These are phyloP conservation scores for Ophiocordyceps sinensis DNA, from an alignment of 2,329 filamentous ascomycete species.

Conservation along the genomic window DNA sequence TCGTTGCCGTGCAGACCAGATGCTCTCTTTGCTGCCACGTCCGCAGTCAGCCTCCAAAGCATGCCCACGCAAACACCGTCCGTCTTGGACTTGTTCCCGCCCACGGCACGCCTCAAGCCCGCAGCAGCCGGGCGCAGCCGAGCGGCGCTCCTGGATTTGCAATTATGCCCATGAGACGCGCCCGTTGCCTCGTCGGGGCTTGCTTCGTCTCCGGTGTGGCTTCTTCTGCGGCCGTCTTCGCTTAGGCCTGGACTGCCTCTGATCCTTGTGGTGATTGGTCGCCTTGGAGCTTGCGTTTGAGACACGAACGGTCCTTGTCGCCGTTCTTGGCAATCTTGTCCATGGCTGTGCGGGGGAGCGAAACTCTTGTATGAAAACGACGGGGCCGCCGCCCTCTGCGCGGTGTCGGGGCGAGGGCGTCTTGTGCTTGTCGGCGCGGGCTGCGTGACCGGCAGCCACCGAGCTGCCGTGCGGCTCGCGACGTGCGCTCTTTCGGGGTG, in stretches of 20 bases:
- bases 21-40: neutral
- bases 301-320: neutral
- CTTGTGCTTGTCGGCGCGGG: neutral
- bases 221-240: neutral
- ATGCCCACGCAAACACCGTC: neutral
- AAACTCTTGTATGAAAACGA: neutral
- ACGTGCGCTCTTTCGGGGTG: neutral
- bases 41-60: neutral
- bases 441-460: neutral
- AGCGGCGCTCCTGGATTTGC: neutral
- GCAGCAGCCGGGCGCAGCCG: neutral
- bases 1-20: too few relatives aligned
- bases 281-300: neutral
- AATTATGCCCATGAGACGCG: neutral
- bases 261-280: neutral
- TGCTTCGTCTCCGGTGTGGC: neutral
- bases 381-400: neutral
- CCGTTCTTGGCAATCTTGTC: neutral
- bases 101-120: neutral
- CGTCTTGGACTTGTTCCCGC: neutral
- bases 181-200: neutral
- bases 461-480: neutral
- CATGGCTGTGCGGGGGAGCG: neutral
- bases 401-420: neutral
- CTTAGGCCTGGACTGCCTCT: neutral